These are phyloP conservation scores for Penicillium sp. DNA, from an alignment of 2,329 filamentous ascomycete species.

Conservation along the genomic window DNA sequence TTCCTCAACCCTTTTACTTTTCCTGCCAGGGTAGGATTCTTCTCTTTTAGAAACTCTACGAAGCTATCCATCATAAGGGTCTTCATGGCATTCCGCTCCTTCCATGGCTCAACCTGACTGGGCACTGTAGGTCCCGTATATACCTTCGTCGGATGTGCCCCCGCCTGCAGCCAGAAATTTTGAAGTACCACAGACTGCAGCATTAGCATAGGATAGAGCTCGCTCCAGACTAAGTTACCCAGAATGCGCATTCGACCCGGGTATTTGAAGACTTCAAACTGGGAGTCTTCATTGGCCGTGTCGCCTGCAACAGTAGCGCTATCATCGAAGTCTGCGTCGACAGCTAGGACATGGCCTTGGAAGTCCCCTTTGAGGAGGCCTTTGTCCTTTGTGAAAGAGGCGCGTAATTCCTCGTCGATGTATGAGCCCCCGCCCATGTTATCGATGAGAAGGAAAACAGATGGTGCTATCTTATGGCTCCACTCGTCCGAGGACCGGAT, in stretches of 20 bases:
- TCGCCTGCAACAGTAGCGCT: neutral
- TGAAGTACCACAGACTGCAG: conserved; percentile 10
- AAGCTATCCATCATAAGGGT: conserved; percentile 5
- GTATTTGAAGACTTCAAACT: conserved; percentile 9
- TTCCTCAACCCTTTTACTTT: conserved; percentile 1
- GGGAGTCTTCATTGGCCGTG: neutral
- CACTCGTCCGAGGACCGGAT: too few relatives aligned
- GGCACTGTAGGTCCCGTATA: conserved; percentile 21
- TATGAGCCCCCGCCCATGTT: conserved; percentile 1
- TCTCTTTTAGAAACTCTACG: conserved; percentile 1
- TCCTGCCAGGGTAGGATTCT: conserved; percentile 1
- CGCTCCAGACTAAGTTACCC: conserved; percentile 25
- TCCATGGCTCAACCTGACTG: conserved; percentile 10
- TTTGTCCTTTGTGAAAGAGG: conserved; percentile 1
- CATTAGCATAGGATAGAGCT: conserved; percentile 18
- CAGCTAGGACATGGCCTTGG: conserved; percentile 16
- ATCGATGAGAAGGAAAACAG: conserved; percentile 10
- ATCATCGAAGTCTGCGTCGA: conserved; percentile 18
- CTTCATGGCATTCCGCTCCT: neutral
- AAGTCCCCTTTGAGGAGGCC: conserved; percentile 10
- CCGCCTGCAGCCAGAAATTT: conserved; percentile 22
- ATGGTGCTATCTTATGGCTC: neutral
- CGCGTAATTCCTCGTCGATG: neutral
- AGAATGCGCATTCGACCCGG: conserved; percentile 22
- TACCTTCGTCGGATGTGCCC: conserved; percentile 22